Conservation (phyloP, 2,329 filamentous ascomycete genomes). For the Rhinocladiella mackenziei region DNA sequence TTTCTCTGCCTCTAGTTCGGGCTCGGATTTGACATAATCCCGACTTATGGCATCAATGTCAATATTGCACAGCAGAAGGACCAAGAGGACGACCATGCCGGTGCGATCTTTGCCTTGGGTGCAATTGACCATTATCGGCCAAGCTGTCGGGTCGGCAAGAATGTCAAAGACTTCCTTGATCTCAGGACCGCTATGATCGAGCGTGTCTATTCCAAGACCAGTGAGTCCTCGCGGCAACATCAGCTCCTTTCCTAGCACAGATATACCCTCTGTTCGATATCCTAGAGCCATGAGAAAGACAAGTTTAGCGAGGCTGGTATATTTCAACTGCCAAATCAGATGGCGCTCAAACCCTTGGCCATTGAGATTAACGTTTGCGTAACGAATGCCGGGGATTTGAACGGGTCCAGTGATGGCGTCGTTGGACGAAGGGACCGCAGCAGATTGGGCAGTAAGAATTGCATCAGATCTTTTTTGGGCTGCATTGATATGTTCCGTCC, state of each 20-base stretch:
- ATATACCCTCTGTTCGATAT: conserved; percentile 65
- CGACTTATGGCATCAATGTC: conserved; percentile 54
- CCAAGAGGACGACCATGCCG: conserved; percentile 65
- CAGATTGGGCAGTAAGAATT: conserved; percentile 35
- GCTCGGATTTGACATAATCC: conserved; percentile 67
- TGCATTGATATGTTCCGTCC: conserved; percentile 71
- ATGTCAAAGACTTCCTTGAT: conserved; percentile 68
- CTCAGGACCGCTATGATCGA: conserved; percentile 61
- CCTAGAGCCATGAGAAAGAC: conserved; percentile 61
- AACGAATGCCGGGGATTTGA: conserved; percentile 60
- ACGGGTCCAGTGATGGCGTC: conserved; percentile 52
- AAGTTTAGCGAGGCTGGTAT: conserved; percentile 56
- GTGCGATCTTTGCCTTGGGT: conserved; percentile 86
- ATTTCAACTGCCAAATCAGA: conserved; percentile 64
- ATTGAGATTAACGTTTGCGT: conserved; percentile 68
- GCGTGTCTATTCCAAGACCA: conserved; percentile 64
- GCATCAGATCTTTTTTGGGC: conserved; percentile 56
- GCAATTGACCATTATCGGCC: conserved; percentile 72
- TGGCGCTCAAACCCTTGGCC: conserved; percentile 66
- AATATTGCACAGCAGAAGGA: conserved; percentile 58
- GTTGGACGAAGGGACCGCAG: conserved; percentile 47
- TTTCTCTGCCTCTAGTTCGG: conserved; percentile 58
- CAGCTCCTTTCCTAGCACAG: conserved; percentile 64
- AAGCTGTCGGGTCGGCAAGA: conserved; percentile 52
- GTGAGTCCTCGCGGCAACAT: conserved; percentile 69